These are phyloP conservation scores for Primulina eburnea DNA, from an alignment of 257 asterid species.

Conservation along the genomic window DNA sequence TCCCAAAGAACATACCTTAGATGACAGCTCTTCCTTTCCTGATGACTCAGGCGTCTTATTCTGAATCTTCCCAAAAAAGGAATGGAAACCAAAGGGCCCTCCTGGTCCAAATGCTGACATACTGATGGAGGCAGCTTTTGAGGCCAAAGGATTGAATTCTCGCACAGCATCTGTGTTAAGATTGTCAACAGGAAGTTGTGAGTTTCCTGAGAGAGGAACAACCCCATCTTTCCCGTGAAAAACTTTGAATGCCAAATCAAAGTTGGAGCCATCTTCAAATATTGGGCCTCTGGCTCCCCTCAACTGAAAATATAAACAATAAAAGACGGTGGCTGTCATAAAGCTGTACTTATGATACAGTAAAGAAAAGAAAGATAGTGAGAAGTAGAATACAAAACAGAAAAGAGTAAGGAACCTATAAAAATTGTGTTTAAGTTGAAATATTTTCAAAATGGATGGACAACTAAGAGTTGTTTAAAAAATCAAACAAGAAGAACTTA, in stretches of 20 bases:
- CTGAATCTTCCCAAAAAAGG: constrained; percentile 50
- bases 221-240: constrained; percentile 83
- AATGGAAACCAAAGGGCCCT: constrained; percentile 71
- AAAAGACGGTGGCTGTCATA: constrained; percentile 18
- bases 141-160: constrained; percentile 57
- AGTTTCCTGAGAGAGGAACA: constrained; percentile 55
- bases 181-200: constrained; percentile 29
- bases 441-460: constrained; percentile 8
- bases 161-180: constrained; percentile 36
- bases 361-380: constrained; percentile 11
- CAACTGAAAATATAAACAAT: constrained; percentile 33
- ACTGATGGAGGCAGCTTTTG: constrained; percentile 72
- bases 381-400: constrained; percentile 5
- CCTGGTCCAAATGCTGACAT: constrained; percentile 76
- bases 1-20: constrained; percentile 41
- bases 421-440: not conserved
- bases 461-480: constrained; percentile 6
- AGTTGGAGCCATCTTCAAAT: constrained; percentile 79
- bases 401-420: not conserved
- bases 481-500: constrained; percentile 31
- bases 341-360: not conserved
- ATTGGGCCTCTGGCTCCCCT: constrained; percentile 66
- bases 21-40: constrained; percentile 39
- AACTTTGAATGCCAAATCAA: constrained; percentile 60
- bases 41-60: constrained; percentile 50